phyloP scores from a whole-genome alignment of 2,329 filamentous ascomycete genomes.

The Penicillium sp. region DNA sequence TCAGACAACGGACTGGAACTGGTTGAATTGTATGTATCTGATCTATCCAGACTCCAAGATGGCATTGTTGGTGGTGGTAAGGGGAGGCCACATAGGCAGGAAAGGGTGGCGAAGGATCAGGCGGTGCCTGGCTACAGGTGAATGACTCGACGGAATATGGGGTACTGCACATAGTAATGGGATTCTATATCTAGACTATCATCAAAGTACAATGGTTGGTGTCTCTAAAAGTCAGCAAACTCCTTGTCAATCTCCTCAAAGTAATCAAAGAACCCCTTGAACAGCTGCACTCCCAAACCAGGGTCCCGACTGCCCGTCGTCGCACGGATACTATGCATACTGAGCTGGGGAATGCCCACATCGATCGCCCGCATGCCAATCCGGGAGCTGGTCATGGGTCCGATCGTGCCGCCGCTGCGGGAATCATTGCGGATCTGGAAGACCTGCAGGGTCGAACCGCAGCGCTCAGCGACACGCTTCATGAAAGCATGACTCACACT shows the following conservation, averaged over 20 bases:
- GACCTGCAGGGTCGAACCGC: slow-evolving; percentile 63
- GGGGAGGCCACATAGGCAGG: no score
- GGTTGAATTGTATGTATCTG: no score
- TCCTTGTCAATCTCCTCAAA: slow-evolving; percentile 78
- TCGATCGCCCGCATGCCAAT: slow-evolving; percentile 79
- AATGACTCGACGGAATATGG: no score
- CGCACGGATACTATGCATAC: slow-evolving; percentile 87
- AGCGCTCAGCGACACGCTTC: slow-evolving; percentile 65
- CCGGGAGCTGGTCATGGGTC: slow-evolving; percentile 71
- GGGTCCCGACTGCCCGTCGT: slow-evolving; percentile 80
- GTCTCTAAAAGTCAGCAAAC: slow-evolving; percentile 48
- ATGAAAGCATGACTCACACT: slow-evolving; percentile 76
- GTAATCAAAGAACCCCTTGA: slow-evolving; percentile 77
- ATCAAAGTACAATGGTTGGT: no score
- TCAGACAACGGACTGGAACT: no score
- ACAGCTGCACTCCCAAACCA: slow-evolving; percentile 75
- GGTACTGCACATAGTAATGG: no score
- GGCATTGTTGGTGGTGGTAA: no score
- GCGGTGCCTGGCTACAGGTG: no score
- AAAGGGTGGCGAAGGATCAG: no score
- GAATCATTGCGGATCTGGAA: slow-evolving; percentile 95
- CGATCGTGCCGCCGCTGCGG: slow-evolving; percentile 81
- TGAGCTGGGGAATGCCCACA: slow-evolving; percentile 80
- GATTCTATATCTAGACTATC: no score
- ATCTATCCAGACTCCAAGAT: no score